Evolutionary conservation across 2,329 filamentous ascomycete species (phyloP).

Genomic region (Neonectria faginata): DNA sequence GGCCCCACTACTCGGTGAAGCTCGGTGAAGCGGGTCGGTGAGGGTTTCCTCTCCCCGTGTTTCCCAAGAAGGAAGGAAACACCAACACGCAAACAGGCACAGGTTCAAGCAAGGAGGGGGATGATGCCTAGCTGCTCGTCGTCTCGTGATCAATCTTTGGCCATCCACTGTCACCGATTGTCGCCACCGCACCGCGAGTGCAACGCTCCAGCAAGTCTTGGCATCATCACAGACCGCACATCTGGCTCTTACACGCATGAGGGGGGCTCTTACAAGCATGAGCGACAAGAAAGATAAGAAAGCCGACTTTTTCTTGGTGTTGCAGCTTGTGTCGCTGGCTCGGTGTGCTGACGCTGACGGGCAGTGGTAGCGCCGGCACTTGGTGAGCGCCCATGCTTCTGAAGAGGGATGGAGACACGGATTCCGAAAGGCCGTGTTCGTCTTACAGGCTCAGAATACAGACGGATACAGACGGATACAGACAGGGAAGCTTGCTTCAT

Average conservation of each 20-base stretch:
- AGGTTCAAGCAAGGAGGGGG: neutral
- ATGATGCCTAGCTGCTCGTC: neutral
- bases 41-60: neutral
- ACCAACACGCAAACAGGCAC: neutral
- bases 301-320: neutral
- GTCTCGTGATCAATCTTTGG: neutral
- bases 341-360: neutral
- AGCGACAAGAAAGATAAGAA: neutral
- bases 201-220: neutral
- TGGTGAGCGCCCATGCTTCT: neutral
- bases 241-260: neutral
- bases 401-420: neutral
- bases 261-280: neutral
- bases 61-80: too few species aligned
- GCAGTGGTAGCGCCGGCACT: neutral
- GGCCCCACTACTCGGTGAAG: constrained; percentile 14
- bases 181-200: neutral
- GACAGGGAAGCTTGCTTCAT: neutral
- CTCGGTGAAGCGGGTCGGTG: constrained; percentile 15
- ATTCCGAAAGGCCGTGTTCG: neutral
- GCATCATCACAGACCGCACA: neutral
- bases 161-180: neutral
- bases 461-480: neutral
- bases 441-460: neutral
- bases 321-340: neutral